Conservation (phyloP, 345 rosid genomes). For the Luvunga scandens region DNA sequence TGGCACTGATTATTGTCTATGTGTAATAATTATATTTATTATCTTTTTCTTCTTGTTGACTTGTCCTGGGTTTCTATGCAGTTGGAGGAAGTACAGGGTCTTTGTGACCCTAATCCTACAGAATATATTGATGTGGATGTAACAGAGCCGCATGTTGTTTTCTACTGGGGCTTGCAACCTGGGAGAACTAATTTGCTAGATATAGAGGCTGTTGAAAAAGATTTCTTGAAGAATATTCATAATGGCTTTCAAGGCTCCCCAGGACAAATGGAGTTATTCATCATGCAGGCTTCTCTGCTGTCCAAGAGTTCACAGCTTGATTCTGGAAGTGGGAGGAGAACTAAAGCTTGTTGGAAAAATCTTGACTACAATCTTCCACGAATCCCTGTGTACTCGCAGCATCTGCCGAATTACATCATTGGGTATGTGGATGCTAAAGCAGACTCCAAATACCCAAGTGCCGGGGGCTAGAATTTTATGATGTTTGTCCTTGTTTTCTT, state of each 20-base stretch:
- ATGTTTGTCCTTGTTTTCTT: not conserved
- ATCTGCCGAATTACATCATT: constrained; percentile 39
- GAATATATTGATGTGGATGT: constrained; percentile 38
- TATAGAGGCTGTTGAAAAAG: constrained; percentile 34
- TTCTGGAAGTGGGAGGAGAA: constrained; percentile 28
- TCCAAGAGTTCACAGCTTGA: constrained; percentile 26
- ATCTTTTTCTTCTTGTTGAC: not conserved
- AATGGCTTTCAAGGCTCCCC: constrained; percentile 36
- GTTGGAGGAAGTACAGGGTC: constrained; percentile 51
- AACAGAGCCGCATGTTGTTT: constrained; percentile 33
- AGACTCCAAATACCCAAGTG: constrained; percentile 25
- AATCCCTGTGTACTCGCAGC: constrained; percentile 38
- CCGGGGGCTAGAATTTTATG: constrained; percentile 6
- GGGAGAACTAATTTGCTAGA: constrained; percentile 23
- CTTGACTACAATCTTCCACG: constrained; percentile 33
- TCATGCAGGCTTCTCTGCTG: constrained; percentile 42
- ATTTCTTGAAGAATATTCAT: constrained; percentile 39
- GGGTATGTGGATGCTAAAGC: constrained; percentile 30
- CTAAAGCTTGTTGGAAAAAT: constrained; percentile 46
- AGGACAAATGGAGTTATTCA: constrained; percentile 37
- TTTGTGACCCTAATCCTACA: constrained; percentile 53
- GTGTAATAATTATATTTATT: not conserved
- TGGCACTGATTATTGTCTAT: not conserved
- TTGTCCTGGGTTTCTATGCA: constrained; percentile 20
- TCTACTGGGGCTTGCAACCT: constrained; percentile 53